phyloP scores from a whole-genome alignment of 2,329 filamentous ascomycete genomes.

The Nannizzia gypsea region DNA sequence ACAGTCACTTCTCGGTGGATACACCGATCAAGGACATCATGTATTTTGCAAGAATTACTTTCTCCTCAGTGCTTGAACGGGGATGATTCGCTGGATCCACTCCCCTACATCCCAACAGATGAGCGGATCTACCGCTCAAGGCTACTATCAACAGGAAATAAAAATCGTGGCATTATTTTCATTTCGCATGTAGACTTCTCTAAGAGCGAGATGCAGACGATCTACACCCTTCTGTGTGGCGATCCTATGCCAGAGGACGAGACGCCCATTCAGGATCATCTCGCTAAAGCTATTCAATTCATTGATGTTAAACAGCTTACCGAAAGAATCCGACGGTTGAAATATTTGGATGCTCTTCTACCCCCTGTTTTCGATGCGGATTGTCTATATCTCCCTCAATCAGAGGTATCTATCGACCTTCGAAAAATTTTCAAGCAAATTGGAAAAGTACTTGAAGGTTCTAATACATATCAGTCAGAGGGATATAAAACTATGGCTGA shows the following conservation, averaged over 20 bases:
- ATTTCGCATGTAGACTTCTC: slow-evolving; percentile 22
- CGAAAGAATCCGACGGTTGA: background rate
- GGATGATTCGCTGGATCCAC: background rate
- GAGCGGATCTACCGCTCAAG: no score
- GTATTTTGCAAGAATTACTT: background rate
- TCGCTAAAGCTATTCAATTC: slow-evolving; percentile 11
- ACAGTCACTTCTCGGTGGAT: background rate
- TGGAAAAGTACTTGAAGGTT: background rate
- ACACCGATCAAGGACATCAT: background rate
- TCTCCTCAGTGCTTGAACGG: background rate
- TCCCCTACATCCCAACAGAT: background rate
- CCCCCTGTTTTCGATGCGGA: background rate
- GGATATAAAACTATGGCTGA: slow-evolving; percentile 4
- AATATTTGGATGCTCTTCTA: background rate
- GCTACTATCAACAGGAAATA: no score
- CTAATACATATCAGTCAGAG: background rate
- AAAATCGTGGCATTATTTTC: background rate
- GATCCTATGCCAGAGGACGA: slow-evolving; percentile 10
- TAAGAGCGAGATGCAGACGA: slow-evolving; percentile 16
- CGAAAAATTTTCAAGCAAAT: background rate
- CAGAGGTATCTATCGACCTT: background rate
- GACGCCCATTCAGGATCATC: slow-evolving; percentile 15
- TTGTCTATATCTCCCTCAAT: background rate
- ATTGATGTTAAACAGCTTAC: background rate
- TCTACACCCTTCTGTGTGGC: slow-evolving; percentile 14